Evolutionary conservation across 176 grass and related monocot genomes (phyloP), one percentile per base, ranked within the genome.

Genomic region (Saccharum officinarum): DNA sequence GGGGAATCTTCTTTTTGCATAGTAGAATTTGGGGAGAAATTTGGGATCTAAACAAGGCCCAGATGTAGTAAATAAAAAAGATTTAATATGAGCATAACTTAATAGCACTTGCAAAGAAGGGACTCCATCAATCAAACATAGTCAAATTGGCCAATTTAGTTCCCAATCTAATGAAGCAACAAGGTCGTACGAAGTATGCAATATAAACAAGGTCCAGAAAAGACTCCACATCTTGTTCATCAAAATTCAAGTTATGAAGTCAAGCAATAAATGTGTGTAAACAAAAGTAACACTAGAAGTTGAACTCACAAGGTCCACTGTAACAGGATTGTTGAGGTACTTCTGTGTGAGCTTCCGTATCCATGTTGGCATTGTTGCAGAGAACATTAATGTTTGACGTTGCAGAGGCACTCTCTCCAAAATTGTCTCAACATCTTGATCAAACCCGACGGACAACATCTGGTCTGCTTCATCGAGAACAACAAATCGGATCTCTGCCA

Each of bases 401-500:
- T 97, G 55, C 0, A 38, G 13, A 36, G 97, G 94, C 62, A 99
- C 80, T 28, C 47, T 91, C 44, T 97, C 80, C 80, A 99, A 82
- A 77, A 99, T 99, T 70, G 17, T 83, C 84, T 99, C 97, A 25
- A 99, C 97, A 75, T 89, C 97, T 86, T 92, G 79, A 76, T 86
- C 97, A 92, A 99, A 99, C 25, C 97, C 97, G 12, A 99, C 97
- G 0, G 90, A 90, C 76, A 99, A 91, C 97, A 99, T 99, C 85
- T 97, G 97, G 71, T 99, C 97, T 50, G 97, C 97, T 82, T 99
- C 97, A 77, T 99, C 97, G 18, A 99, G 90, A 85, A 99, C 97
- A 80, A 99, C 93, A 84, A 92, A 99, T 44, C 77, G 71, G 45
- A 99, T 62, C 54, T 86, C 94, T 26, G 92, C 69, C 61, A 99